phyloP scores from a whole-genome alignment of 1,139 yeast species.

The Magnusiomyces fungicola region DNA sequence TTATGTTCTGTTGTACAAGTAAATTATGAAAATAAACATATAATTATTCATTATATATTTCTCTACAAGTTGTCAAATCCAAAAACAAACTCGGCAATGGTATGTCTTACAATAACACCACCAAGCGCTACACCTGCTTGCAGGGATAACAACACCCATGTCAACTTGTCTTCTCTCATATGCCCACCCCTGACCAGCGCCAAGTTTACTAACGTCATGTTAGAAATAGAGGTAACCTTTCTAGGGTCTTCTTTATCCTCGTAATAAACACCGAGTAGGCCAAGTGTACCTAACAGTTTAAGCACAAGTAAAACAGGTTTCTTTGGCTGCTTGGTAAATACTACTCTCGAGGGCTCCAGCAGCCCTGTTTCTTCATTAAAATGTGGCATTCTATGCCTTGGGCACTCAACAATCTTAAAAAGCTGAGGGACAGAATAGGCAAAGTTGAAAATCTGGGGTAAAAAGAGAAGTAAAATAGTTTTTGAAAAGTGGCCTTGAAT shows the following conservation, averaged over 20 bases:
- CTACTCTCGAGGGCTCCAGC: constrained; percentile 67
- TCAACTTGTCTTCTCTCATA: constrained; percentile 69
- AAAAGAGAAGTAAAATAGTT: constrained; percentile 73
- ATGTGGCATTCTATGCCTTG: constrained; percentile 86
- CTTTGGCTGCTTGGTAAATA: constrained; percentile 28
- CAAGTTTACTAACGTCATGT: constrained; percentile 81
- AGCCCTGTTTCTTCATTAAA: constrained; percentile 62
- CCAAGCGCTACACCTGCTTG: constrained; percentile 61
- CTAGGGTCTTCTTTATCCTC: constrained; percentile 18
- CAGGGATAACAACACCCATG: constrained; percentile 47
- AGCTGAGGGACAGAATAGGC: constrained; percentile 85
- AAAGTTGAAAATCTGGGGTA: constrained; percentile 88
- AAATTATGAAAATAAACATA: too few species aligned
- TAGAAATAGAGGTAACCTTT: constrained; percentile 49
- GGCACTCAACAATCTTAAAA: constrained; percentile 82
- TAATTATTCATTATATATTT: too few species aligned
- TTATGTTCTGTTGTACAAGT: neutral
- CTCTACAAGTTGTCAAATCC: constrained; percentile 67
- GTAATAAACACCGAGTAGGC: constrained; percentile 45
- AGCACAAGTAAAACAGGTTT: constrained; percentile 31
- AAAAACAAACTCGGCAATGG: constrained; percentile 77
- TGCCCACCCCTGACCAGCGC: constrained; percentile 85
- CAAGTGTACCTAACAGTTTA: constrained; percentile 37
- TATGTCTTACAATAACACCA: constrained; percentile 71
- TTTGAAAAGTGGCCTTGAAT: constrained; percentile 94